These are phyloP conservation scores for Pneumocystis carinii DNA, from an alignment of 1,139 yeast species.

Conservation along the genomic window DNA sequence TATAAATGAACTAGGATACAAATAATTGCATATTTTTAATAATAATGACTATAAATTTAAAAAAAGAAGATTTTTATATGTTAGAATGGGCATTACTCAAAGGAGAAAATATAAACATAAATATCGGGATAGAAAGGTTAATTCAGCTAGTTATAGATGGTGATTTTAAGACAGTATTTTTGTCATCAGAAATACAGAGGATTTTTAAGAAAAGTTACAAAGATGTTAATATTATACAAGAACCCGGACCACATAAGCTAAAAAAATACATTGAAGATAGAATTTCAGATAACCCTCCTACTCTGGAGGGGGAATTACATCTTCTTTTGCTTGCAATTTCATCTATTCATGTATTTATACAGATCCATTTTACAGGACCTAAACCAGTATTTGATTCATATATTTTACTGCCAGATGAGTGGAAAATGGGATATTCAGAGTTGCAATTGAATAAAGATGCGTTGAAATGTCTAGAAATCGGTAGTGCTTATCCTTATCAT, in stretches of 20 bases:
- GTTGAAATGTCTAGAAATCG: slow-evolving; percentile 26
- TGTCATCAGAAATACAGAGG: background rate
- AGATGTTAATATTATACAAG: background rate
- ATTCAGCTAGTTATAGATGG: background rate
- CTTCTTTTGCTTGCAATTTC: slow-evolving; percentile 22
- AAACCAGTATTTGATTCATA: slow-evolving; percentile 29
- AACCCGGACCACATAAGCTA: background rate
- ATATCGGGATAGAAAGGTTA: background rate
- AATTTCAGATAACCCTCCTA: background rate
- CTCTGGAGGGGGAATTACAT: background rate
- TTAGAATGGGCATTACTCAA: background rate
- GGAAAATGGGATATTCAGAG: slow-evolving; percentile 17
- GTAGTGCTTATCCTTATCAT: slow-evolving; percentile 20
- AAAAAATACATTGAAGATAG: background rate
- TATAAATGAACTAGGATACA: no score
- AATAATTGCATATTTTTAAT: background rate
- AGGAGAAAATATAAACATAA: background rate
- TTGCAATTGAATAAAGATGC: slow-evolving; percentile 8
- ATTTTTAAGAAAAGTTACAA: background rate
- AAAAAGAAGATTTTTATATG: background rate
- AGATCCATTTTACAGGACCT: slow-evolving; percentile 78
- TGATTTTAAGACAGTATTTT: background rate
- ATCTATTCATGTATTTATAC: slow-evolving; percentile 53
- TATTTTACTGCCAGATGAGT: slow-evolving; percentile 15
- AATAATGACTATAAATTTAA: background rate